phyloP scores from a whole-genome alignment of 345 rosid species.

The Dovyalis caffra region DNA sequence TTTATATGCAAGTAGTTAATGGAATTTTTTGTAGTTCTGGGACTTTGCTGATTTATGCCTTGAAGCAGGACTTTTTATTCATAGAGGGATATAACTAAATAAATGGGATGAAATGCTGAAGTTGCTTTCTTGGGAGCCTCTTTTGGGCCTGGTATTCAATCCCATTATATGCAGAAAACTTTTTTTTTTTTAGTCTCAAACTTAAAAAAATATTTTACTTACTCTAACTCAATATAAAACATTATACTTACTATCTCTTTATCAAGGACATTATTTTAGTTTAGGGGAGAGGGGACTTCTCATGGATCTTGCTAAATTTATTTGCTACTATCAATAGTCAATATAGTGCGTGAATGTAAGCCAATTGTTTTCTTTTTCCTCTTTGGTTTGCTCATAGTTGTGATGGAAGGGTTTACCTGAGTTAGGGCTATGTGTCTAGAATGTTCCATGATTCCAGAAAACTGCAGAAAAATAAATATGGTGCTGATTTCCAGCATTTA shows the following conservation, averaged over 20 bases:
- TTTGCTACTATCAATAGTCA: background rate
- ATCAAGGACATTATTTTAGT: background rate
- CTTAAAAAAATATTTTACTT: no score
- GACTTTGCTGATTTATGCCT: background rate
- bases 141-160: background rate
- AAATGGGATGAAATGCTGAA: background rate
- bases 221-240: background rate
- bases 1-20: background rate
- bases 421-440: background rate
- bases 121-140: background rate
- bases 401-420: background rate
- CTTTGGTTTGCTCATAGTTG: background rate
- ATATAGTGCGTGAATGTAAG: background rate
- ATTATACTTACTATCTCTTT: background rate
- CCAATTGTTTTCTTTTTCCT: no score
- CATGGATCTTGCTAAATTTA: background rate
- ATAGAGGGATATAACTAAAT: background rate
- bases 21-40: background rate
- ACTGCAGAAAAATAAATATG: no score
- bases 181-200: no score
- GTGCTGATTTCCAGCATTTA: background rate
- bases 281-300: background rate
- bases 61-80: background rate
- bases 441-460: background rate
- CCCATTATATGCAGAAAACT: background rate